Percentiles rank a stretch among this genome's conserved stretches.
Evolutionary conservation across 2,329 filamentous ascomycete genomes (phyloP).

Genomic region (Periglandula ipomoeae): DNA sequence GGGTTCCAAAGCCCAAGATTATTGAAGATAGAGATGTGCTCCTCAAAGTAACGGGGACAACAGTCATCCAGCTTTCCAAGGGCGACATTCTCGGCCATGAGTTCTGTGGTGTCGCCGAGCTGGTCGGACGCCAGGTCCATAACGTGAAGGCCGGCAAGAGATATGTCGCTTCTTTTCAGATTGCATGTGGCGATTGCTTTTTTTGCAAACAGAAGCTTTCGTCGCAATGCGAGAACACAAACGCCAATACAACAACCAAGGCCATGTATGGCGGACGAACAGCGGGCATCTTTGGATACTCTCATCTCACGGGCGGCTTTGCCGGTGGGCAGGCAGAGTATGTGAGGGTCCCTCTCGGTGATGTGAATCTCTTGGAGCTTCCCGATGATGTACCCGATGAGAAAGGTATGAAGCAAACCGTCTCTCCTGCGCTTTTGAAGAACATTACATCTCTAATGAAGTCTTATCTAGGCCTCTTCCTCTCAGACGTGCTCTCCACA

Average conservation of each 20-base stretch:
- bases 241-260: slow-evolving; percentile 60
- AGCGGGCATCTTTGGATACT: slow-evolving; percentile 64
- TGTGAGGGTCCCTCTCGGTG: slow-evolving; percentile 69
- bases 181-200: slow-evolving; percentile 63
- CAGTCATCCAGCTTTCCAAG: slow-evolving; percentile 49
- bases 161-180: slow-evolving; percentile 82
- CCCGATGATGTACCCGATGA: slow-evolving; percentile 76
- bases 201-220: slow-evolving; percentile 72
- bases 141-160: slow-evolving; percentile 51
- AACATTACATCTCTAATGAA: neutral
- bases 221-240: slow-evolving; percentile 73
- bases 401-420: slow-evolving; percentile 39
- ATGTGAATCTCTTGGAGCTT: slow-evolving; percentile 72
- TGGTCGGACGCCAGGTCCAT: slow-evolving; percentile 44
- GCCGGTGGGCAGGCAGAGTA: slow-evolving; percentile 85
- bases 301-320: slow-evolving; percentile 77
- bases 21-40: slow-evolving; percentile 71
- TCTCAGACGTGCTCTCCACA: slow-evolving; percentile 73
- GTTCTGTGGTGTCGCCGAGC: slow-evolving; percentile 47
- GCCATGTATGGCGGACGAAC: slow-evolving; percentile 73
- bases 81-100: slow-evolving; percentile 60
- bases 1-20: slow-evolving; percentile 61
- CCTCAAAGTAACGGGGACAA: slow-evolving; percentile 59
- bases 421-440: too few relatives aligned
- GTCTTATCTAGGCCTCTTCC: slow-evolving; percentile 44